Base-by-base conservation (phyloP, 148 eudicot species). In the Rhododendron ferrugineum region DNA sequence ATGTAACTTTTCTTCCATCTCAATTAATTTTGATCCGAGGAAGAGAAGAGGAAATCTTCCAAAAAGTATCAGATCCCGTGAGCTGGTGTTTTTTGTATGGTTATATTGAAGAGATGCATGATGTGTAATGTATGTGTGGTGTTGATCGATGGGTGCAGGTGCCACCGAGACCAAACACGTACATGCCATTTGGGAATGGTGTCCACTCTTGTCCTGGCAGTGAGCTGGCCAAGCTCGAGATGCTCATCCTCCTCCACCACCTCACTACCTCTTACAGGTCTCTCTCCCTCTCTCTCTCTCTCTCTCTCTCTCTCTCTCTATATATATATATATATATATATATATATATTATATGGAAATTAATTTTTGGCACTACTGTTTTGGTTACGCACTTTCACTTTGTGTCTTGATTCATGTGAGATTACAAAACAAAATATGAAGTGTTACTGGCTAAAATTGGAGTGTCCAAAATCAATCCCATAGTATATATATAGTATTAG, bases 151-250 rank as follows among this genome's bases (percentile, higher is more conserved):
- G 72, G 64, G 58, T 88, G 82, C 86, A 95, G 98, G 94, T 92
- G 77, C 82, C 95, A 64, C 93, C 93, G 46, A 92, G 83, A 77
- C 92, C 98, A 16, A 88, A 94, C 89, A 93, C 96, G 2, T 96
- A 54, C 90, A 93, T 96, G 96, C 98, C 98, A 3, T 96, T 94
- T 91, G 98, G 98, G 0, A 92, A 89, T 82, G 98, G 98, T 60
- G 89, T 87, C 23, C 98, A 95, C 88, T 95, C 98, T 11, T 95
- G 98, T 86, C 98, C 98, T 11, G 98, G 98, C 0, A 95, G 92
- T 87, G 97, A 95, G 87, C 83, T 94, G 78, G 98, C 98, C 56
- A 95, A 95, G 89, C 94, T 95, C 78, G 96, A 94, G 89, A 95
- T 94, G 93, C 93, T 95, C 56, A 66, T 94, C 86, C 89, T 95